These are phyloP conservation scores for Glycine soja DNA, from an alignment of 306 rosid genomes.

Conservation along the genomic window DNA sequence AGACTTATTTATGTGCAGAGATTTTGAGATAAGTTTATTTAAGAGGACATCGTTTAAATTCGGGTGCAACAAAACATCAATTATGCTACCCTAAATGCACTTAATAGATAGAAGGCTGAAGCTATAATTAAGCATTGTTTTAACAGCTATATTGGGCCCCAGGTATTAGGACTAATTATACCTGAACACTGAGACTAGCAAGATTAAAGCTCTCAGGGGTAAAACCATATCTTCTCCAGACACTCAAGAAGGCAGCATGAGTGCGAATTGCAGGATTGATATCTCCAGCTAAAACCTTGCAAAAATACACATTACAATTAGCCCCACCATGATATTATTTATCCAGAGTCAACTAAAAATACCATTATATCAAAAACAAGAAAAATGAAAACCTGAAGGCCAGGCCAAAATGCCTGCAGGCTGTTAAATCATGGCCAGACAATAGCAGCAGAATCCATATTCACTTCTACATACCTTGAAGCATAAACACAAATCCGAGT, in stretches of 20 bases:
- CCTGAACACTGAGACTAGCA: constrained; percentile 94
- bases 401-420: constrained; percentile 99
- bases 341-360: constrained; percentile 43
- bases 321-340: constrained; percentile 37
- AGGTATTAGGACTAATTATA: constrained; percentile 50
- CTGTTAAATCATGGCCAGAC: constrained; percentile 99
- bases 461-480: constrained; percentile 94
- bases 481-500: constrained; percentile 40
- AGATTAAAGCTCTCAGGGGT: constrained; percentile 99
- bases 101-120: constrained; percentile 26
- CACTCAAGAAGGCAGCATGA: constrained; percentile 94
- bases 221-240: constrained; percentile 96
- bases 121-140: constrained; percentile 32
- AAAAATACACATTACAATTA: constrained; percentile 46
- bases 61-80: neutral
- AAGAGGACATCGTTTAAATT: constrained; percentile 17
- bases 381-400: constrained; percentile 83
- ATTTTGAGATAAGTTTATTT: constrained; percentile 20
- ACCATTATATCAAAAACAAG: constrained; percentile 31
- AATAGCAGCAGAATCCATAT: constrained; percentile 95
- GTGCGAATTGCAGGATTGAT: constrained; percentile 92
- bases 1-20: neutral
- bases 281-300: constrained; percentile 98
- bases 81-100: neutral
- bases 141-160: constrained; percentile 30